Conservation (phyloP, 164 flowering plant genomes). For the Magnolia sinica region DNA sequence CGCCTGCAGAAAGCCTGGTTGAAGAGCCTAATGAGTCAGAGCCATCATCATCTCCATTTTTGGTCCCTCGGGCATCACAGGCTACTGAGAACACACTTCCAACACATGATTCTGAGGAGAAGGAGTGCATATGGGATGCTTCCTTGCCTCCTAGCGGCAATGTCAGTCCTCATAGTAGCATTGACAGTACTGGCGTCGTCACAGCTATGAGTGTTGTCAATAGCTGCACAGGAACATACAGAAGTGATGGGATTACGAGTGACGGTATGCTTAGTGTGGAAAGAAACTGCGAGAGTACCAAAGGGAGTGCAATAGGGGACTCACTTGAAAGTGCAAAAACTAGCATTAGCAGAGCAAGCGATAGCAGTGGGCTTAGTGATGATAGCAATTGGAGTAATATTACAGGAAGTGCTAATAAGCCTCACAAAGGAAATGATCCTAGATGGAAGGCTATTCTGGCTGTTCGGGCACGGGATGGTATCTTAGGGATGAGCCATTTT, state of each 20-base stretch:
- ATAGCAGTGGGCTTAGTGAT: constrained; percentile 93
- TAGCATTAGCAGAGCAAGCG: constrained; percentile 87
- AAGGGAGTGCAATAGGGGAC: constrained; percentile 68
- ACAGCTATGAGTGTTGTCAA: constrained; percentile 85
- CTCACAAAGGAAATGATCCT: constrained; percentile 96
- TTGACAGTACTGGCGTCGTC: constrained; percentile 66
- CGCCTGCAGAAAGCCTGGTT: constrained; percentile 53
- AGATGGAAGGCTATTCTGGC: constrained; percentile 95
- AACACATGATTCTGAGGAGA: constrained; percentile 58
- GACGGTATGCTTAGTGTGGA: constrained; percentile 75
- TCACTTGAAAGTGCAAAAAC: constrained; percentile 88
- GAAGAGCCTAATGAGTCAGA: constrained; percentile 57
- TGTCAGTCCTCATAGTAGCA: constrained; percentile 86
- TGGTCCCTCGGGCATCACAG: not conserved
- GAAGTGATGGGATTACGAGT: constrained; percentile 66
- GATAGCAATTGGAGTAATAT: constrained; percentile 92
- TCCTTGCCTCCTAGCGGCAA: constrained; percentile 93
- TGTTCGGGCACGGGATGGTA: constrained; percentile 78
- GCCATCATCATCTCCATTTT: constrained; percentile 4
- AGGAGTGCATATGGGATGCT: constrained; percentile 92
- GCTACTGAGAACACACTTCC: not conserved
- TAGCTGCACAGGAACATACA: constrained; percentile 66
- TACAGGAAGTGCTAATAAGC: constrained; percentile 87
- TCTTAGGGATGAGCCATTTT: constrained; percentile 92
- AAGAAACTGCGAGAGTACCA: constrained; percentile 62